These are phyloP conservation scores for Colletotrichum sp. DNA, from an alignment of 2,329 filamentous ascomycete genomes.

Conservation along the genomic window DNA sequence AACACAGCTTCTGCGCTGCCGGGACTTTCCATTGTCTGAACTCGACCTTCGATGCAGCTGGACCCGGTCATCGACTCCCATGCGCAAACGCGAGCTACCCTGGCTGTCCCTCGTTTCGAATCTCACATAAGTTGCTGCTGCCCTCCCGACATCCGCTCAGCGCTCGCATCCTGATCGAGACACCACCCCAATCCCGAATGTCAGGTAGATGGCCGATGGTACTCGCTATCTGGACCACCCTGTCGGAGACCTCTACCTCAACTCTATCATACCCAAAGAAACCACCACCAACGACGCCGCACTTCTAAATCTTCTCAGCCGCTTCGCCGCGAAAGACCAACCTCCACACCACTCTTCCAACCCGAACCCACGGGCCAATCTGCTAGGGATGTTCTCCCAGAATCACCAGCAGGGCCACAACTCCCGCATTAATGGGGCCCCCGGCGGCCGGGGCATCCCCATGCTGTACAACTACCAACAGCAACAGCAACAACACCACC, in stretches of 20 bases:
- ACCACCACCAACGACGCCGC: slow-evolving; percentile 50
- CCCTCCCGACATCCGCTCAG: slow-evolving; percentile 8
- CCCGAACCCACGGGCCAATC: slow-evolving; percentile 27
- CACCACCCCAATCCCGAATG: slow-evolving; percentile 28
- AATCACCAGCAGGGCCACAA: slow-evolving; percentile 75
- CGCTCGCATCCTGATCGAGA: slow-evolving; percentile 18
- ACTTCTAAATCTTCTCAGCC: slow-evolving; percentile 38
- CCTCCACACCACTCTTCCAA: slow-evolving; percentile 25
- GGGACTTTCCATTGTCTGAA: slow-evolving; percentile 7
- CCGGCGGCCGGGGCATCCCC: slow-evolving; percentile 62
- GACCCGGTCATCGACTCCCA: slow-evolving; percentile 31
- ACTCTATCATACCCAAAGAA: slow-evolving; percentile 37
- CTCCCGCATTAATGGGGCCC: slow-evolving; percentile 76
- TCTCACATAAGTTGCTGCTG: slow-evolving; percentile 32
- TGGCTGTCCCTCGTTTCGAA: slow-evolving; percentile 35
- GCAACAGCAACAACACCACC: slow-evolving; percentile 65
- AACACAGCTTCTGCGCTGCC: slow-evolving; percentile 8
- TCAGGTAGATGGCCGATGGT: slow-evolving; percentile 72
- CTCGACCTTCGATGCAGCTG: slow-evolving; percentile 21
- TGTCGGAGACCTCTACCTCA: slow-evolving; percentile 63
- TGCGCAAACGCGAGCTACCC: slow-evolving; percentile 43
- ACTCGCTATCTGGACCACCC: slow-evolving; percentile 66
- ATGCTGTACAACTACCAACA: slow-evolving; percentile 75
- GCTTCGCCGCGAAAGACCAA: slow-evolving; percentile 33
- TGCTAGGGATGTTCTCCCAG: slow-evolving; percentile 73